Evolutionary conservation across 148 eudicot species (phyloP), one percentile per base, ranked within the genome.

Genomic region (Fallopia convolvulus): DNA sequence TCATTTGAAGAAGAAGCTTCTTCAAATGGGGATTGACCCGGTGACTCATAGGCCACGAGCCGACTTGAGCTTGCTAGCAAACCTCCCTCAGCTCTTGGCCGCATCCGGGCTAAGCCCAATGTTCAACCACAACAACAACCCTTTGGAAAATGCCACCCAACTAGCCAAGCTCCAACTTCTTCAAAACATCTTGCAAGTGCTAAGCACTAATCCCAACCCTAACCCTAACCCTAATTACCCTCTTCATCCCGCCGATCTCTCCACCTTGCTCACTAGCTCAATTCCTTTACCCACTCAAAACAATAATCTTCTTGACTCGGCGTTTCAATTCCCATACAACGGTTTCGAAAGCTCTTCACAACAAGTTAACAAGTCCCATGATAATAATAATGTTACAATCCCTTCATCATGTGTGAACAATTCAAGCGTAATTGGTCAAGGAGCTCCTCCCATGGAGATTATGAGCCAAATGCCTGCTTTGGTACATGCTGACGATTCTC

Each of bases 11-110:
- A 89, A 89, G 75, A 89, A 87, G 82, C 90, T 89, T 15, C 86
- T 89, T 3, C 90, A 85, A n/a, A 89, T 82, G 87, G 92, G 92
- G 23, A 87, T 89, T 4, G 92, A 89, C 77, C 92, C 92, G 0
- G 82, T 85, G 13, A 89, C 90, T 46, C 90, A 89, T 78, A 82
- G 77, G 65, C 92, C 90, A 50, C 81, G 90, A 78, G 79, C 83
- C 11, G 90, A 87, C 66, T 83, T 89, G 30, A 84, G 84, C 46
- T 61, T 89, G 71, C 77, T 88, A 1, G 83, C 88, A 1, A 80
- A 83, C 73, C 84, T 89, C 12, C 87, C 92, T 74, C 92, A 87
- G 36, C 63, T 89, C 39, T 77, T 88, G 32, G 76, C 80, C 17
- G 79, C 78, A 42, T 68, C 72, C 61, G 76, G 32, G 12, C 15